These are phyloP conservation scores for Camellia granthamiana DNA, from an alignment of 148 eudicot genomes.

Conservation along the genomic window DNA sequence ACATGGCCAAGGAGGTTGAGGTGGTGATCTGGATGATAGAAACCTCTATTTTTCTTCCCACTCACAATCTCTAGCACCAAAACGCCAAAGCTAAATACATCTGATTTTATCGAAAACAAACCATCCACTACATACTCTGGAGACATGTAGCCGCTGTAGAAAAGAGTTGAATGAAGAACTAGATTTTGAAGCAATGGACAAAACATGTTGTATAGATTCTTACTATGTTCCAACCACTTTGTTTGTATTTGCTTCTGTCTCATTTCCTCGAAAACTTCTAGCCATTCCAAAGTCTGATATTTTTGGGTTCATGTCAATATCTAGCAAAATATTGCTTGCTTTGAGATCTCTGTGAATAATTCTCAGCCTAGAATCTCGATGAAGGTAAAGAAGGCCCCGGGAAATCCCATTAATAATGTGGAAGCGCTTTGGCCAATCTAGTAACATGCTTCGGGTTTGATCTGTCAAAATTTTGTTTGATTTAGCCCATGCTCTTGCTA, in stretches of 20 bases:
- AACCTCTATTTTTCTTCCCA: conserved; percentile 13
- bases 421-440: conserved; percentile 13
- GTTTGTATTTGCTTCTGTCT: conserved; percentile 2
- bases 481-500: no score
- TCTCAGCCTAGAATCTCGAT: conserved; percentile 13
- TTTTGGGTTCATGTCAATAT: conserved; percentile 10
- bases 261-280: conserved; percentile 4
- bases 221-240: conserved; percentile 20
- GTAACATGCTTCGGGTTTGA: not conserved
- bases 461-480: not conserved
- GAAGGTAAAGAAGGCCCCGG: conserved; percentile 13
- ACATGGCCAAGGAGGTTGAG: conserved; percentile 19
- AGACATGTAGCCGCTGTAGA: conserved; percentile 19
- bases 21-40: conserved; percentile 7
- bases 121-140: not conserved
- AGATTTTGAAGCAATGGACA: no score
- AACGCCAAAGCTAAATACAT: conserved; percentile 16
- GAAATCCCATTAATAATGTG: conserved; percentile 16
- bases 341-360: conserved; percentile 21
- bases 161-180: not conserved
- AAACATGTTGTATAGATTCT: not conserved
- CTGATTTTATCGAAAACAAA: conserved; percentile 5
- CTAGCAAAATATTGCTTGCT: conserved; percentile 17
- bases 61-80: conserved; percentile 14
- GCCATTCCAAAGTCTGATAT: conserved; percentile 19